Conservation (phyloP, 2,329 filamentous ascomycete species). For the Chalaropsis ovoidea region DNA sequence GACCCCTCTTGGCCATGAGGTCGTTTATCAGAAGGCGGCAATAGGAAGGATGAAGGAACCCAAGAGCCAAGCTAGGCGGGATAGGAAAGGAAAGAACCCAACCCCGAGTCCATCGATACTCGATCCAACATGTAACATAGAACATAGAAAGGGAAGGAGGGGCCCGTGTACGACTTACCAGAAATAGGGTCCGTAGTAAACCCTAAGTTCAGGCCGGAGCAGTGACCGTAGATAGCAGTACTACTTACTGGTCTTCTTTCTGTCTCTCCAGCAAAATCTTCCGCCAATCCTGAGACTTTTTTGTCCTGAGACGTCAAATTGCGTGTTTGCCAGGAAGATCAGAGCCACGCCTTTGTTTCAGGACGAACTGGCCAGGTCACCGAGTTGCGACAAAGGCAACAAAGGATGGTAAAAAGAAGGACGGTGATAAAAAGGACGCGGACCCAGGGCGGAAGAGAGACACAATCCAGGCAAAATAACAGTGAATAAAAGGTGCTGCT, state of each 20-base stretch:
- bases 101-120: slow-evolving; percentile 4
- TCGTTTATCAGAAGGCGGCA: slow-evolving; percentile 5
- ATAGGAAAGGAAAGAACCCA: slow-evolving; percentile 12
- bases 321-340: background rate
- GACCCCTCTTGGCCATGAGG: background rate
- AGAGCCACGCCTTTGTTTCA: slow-evolving; percentile 12
- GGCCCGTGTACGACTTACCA: slow-evolving; percentile 14
- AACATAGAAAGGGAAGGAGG: background rate
- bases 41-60: slow-evolving; percentile 3
- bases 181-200: background rate
- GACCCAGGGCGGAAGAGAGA: too few species aligned
- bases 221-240: too few species aligned
- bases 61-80: background rate
- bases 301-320: slow-evolving; percentile 6
- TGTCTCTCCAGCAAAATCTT: background rate
- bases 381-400: background rate
- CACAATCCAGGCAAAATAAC: too few species aligned
- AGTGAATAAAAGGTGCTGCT: background rate
- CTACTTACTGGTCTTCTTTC: background rate
- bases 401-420: background rate
- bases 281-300: background rate
- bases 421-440: too few species aligned
- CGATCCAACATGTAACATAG: background rate
- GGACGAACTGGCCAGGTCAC: slow-evolving; percentile 1
- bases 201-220: background rate